Conservation (phyloP, 116 monocot genomes). For the Trichopus zeylanicus region DNA sequence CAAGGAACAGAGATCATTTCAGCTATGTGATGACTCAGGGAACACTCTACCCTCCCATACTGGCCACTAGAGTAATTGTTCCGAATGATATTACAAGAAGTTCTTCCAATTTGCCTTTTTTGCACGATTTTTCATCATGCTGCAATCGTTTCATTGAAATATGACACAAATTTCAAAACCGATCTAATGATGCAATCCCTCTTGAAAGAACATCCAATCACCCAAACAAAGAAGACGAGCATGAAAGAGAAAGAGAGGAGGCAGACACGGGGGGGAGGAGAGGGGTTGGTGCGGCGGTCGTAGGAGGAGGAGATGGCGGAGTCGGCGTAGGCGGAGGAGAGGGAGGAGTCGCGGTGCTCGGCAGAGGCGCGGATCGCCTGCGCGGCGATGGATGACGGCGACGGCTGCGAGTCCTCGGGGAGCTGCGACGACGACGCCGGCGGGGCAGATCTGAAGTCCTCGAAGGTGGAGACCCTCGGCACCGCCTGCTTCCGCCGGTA, state of each 20-base stretch:
- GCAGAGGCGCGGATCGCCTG: slow-evolving; percentile 86
- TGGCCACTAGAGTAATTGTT: too few relatives aligned
- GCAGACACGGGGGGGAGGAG: neutral
- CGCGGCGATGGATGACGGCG: slow-evolving; percentile 57
- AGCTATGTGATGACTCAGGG: too few relatives aligned
- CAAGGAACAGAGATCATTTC: too few relatives aligned
- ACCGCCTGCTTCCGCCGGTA: slow-evolving; percentile 42
- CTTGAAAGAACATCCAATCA: neutral
- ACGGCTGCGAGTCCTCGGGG: slow-evolving; percentile 9
- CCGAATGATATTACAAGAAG: too few relatives aligned
- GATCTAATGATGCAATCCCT: too few relatives aligned
- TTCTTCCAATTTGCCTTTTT: too few relatives aligned
- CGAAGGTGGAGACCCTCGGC: slow-evolving; percentile 29
- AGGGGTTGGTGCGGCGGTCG: neutral
- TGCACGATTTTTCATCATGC: too few relatives aligned
- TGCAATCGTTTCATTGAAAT: too few relatives aligned
- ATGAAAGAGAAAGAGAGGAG: neutral
- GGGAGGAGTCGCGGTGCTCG: slow-evolving; percentile 62
- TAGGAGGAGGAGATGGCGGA: slow-evolving; percentile 39
- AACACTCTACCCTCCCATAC: too few relatives aligned
- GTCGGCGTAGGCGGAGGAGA: slow-evolving; percentile 70
- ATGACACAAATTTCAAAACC: too few relatives aligned
- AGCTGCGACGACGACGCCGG: too few relatives aligned
- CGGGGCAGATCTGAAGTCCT: slow-evolving; percentile 34
- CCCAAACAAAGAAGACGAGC: neutral